Percentiles rank a stretch among this genome's conserved stretches.
These are phyloP conservation scores for Gracilaria gracilis DNA, from an alignment of 23 red algal genomes.

Conservation along the genomic window DNA sequence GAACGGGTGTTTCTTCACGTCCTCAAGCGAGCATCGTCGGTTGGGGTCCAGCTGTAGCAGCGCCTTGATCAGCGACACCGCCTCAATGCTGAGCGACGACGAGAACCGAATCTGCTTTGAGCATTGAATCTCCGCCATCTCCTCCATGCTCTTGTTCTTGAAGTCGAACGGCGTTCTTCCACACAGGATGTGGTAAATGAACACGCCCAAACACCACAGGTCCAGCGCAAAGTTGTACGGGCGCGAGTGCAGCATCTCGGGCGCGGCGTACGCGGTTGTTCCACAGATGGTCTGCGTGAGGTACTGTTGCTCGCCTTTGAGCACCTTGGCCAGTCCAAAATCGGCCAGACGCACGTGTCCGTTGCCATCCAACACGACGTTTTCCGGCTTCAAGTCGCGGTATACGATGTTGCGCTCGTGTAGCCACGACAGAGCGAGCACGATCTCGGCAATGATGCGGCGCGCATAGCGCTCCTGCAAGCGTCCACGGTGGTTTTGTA, in stretches of 20 bases:
- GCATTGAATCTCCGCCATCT: conserved; percentile 82
- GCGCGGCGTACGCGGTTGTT: conserved; percentile 89
- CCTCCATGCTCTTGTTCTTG: conserved; percentile 66
- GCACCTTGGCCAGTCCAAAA: conserved; percentile 95
- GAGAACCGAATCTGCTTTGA: conserved; percentile 67
- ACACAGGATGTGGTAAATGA: conserved; percentile 83
- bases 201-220: conserved; percentile 87
- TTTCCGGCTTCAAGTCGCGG: conserved; percentile 96
- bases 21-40: conserved; percentile 59
- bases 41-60: conserved; percentile 79
- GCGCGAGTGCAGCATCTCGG: conserved; percentile 83
- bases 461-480: conserved; percentile 78
- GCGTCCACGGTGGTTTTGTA: conserved; percentile 69
- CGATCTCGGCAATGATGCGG: conserved; percentile 80
- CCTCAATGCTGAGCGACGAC: conserved; percentile 73
- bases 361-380: conserved; percentile 92
- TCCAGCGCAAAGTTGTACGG: conserved; percentile 83
- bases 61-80: conserved; percentile 77
- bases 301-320: conserved; percentile 54
- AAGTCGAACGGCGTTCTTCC: conserved; percentile 88
- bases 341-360: conserved; percentile 94
- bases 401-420: conserved; percentile 92
- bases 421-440: conserved; percentile 78
- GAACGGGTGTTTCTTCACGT: conserved; percentile 89
- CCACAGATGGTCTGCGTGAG: conserved; percentile 88